phyloP scores from a whole-genome alignment of 257 asterid genomes.

The Nicotiana obtusifolia region DNA sequence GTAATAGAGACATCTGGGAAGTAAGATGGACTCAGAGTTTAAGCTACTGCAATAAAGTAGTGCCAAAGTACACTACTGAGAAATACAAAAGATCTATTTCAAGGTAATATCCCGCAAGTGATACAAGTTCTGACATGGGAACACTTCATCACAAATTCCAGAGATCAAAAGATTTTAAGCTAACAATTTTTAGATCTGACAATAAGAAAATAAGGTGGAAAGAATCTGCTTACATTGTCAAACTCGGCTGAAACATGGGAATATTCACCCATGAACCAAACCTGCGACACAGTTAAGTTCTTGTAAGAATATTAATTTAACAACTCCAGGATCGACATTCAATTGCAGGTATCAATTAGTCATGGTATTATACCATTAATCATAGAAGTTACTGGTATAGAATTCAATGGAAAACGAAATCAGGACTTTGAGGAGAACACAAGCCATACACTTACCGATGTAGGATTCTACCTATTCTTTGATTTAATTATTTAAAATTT shows the following conservation, averaged over 20 bases:
- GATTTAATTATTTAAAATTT: background rate
- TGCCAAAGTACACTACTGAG: background rate
- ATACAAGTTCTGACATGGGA: background rate
- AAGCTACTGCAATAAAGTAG: constrained; percentile 1
- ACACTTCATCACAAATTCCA: background rate
- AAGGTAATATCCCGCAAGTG: background rate
- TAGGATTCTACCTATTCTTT: background rate
- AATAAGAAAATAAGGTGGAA: background rate
- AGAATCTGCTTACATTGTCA: constrained; percentile 61
- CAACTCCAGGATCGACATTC: background rate
- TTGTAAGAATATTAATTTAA: background rate
- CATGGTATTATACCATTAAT: background rate
- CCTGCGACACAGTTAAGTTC: constrained; percentile 34
- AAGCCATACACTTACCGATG: background rate
- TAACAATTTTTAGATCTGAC: background rate
- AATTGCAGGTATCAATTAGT: background rate
- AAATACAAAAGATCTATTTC: background rate
- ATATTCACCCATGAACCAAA: constrained; percentile 94
- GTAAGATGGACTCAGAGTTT: background rate
- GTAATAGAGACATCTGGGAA: background rate
- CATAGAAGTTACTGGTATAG: background rate
- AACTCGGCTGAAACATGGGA: constrained; percentile 87
- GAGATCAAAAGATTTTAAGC: background rate
- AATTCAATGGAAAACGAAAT: background rate
- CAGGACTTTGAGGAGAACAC: background rate